Conservation (phyloP, 495 filamentous ascomycete genomes). For the Aspergillus incahuasiensis region DNA sequence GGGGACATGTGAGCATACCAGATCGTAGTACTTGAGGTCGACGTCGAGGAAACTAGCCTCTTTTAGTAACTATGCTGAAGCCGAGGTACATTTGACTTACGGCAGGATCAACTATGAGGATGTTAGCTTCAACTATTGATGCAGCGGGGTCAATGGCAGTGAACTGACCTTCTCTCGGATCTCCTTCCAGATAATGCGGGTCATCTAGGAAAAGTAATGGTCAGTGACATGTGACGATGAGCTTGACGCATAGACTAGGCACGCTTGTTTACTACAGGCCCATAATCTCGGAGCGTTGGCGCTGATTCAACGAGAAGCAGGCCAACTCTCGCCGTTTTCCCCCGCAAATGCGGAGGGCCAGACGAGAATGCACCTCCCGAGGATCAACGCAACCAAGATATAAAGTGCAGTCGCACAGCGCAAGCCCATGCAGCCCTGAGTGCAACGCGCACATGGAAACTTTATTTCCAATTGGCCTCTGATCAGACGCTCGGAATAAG, state of each 20-base stretch:
- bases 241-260: too few relatives aligned
- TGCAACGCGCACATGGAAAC: constrained; percentile 2
- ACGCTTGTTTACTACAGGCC: constrained; percentile 15
- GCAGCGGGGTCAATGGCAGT: constrained; percentile 11
- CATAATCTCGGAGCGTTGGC: constrained; percentile 17
- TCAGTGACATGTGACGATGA: constrained; percentile 25
- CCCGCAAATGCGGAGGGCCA: constrained; percentile 27
- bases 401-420: constrained; percentile 24
- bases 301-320: constrained; percentile 11
- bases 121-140: constrained; percentile 10
- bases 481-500: not conserved
- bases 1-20: constrained; percentile 42
- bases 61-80: constrained; percentile 15
- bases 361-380: constrained; percentile 26
- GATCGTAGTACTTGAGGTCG: constrained; percentile 98
- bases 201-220: constrained; percentile 59
- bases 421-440: not conserved
- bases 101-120: constrained; percentile 72
- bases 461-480: constrained; percentile 2
- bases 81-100: constrained; percentile 36
- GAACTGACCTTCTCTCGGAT: constrained; percentile 84
- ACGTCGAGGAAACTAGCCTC: constrained; percentile 72
- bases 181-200: constrained; percentile 95
- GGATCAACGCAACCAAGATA: constrained; percentile 19
- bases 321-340: constrained; percentile 29